Evolutionary conservation across 345 rosid genomes (phyloP).

Genomic region (Eucalyptus cladocalyx): DNA sequence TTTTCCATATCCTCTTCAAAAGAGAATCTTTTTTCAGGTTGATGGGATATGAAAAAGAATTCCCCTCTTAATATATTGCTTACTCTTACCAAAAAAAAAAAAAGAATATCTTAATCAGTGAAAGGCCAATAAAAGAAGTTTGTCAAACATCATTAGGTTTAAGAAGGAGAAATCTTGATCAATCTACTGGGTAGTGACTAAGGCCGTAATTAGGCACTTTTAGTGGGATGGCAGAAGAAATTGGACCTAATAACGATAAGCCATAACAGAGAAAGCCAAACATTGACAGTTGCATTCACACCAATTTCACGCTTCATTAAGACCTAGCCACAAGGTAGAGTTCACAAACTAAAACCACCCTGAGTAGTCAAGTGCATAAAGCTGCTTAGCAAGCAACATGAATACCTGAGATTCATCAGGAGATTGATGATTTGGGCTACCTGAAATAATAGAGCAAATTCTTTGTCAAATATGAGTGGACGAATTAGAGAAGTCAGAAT

Average conservation of each 20-base stretch:
- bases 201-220: background rate
- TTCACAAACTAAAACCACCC: background rate
- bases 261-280: background rate
- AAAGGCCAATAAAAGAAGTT: background rate
- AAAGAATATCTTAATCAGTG: background rate
- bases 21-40: background rate
- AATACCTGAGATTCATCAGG: slow-evolving; percentile 33
- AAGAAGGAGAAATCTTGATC: background rate
- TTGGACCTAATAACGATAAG: background rate
- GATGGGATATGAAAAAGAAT: background rate
- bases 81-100: too few species aligned
- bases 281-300: background rate
- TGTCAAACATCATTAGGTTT: background rate
- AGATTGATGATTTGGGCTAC: slow-evolving; percentile 21
- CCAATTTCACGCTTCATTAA: background rate
- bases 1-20: background rate
- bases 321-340: background rate
- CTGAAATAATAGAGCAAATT: slow-evolving; percentile 14
- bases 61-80: too few species aligned
- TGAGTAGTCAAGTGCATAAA: background rate
- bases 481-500: background rate
- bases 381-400: background rate
- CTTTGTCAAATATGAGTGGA: background rate
- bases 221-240: background rate
- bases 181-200: background rate